phyloP scores from a whole-genome alignment of 164 flowering plant genomes.

The Amborella trichopoda region DNA sequence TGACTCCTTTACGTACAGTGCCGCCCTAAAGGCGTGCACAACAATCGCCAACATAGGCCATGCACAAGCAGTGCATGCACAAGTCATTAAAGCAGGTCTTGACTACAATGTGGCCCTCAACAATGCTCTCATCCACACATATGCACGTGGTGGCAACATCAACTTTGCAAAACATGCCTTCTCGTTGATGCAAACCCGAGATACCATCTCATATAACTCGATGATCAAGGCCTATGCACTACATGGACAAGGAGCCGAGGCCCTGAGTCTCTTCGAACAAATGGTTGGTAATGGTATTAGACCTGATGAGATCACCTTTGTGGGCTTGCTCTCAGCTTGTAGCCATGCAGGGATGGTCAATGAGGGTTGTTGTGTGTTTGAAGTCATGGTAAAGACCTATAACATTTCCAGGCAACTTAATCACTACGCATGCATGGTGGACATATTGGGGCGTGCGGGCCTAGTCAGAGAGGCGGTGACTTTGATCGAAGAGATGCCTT shows the following conservation, averaged over 20 bases:
- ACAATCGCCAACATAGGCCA: slow-evolving; percentile 39
- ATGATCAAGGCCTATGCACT: slow-evolving; percentile 63
- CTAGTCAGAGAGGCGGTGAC: slow-evolving; percentile 37
- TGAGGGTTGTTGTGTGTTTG: slow-evolving; percentile 43
- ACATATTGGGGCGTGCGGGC: slow-evolving; percentile 65
- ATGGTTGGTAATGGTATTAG: slow-evolving; percentile 22
- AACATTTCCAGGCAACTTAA: slow-evolving; percentile 49
- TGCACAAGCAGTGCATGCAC: slow-evolving; percentile 40
- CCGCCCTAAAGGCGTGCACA: slow-evolving; percentile 65
- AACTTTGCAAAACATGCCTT: slow-evolving; percentile 34
- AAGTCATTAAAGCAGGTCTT: slow-evolving; percentile 35
- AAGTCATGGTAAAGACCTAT: slow-evolving; percentile 26
- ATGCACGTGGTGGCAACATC: slow-evolving; percentile 59
- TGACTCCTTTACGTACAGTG: slow-evolving; percentile 47
- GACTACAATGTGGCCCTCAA: slow-evolving; percentile 32
- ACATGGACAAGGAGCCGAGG: slow-evolving; percentile 52
- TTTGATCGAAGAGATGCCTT: slow-evolving; percentile 42
- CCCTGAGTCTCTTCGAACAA: slow-evolving; percentile 30
- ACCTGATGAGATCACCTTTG: slow-evolving; percentile 64
- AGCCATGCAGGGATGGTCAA: slow-evolving; percentile 65
- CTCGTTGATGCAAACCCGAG: slow-evolving; percentile 25
- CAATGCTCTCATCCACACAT: slow-evolving; percentile 64
- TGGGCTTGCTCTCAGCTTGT: slow-evolving; percentile 67
- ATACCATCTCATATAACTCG: slow-evolving; percentile 71
- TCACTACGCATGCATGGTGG: slow-evolving; percentile 76